Percentiles rank a stretch among this genome's conserved stretches.
phyloP scores from a whole-genome alignment of 176 grass and related monocot species.

The Dendrocalamus sinicus region DNA sequence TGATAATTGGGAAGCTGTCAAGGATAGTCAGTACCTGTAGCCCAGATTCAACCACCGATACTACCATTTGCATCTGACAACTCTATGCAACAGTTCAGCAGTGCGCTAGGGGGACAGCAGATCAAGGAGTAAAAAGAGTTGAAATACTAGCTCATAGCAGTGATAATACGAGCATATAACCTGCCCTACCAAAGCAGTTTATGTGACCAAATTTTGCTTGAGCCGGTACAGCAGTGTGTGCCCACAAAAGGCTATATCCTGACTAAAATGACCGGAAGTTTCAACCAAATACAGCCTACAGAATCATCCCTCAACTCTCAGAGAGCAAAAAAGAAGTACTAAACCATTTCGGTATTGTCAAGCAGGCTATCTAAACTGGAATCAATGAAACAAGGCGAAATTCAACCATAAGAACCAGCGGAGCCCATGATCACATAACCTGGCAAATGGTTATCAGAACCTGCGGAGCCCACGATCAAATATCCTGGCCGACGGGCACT shows the following conservation, averaged over 20 bases:
- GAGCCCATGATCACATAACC: constrained; percentile 43
- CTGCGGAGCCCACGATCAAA: constrained; percentile 65
- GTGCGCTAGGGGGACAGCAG: too few species aligned
- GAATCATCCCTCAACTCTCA: constrained; percentile 32
- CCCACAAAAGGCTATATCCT: constrained; percentile 19
- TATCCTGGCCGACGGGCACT: constrained; percentile 79
- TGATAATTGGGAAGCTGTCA: neutral
- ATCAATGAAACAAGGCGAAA: constrained; percentile 20
- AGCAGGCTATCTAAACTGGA: constrained; percentile 39
- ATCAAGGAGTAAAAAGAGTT: neutral
- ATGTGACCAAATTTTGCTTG: constrained; percentile 20
- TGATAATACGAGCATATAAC: neutral
- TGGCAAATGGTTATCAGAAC: constrained; percentile 45
- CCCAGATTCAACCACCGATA: neutral
- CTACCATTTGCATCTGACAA: neutral
- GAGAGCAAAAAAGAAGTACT: neutral
- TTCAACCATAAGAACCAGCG: constrained; percentile 38
- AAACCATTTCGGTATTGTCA: constrained; percentile 30
- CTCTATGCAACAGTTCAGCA: neutral
- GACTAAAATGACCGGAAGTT: neutral
- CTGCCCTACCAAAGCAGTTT: constrained; percentile 21
- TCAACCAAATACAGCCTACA: constrained; percentile 38
- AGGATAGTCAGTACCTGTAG: neutral
- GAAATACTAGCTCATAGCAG: neutral
- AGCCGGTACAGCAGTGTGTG: constrained; percentile 15